These are phyloP conservation scores for Guadua angustifolia DNA, from an alignment of 176 grass and related monocot species.

Conservation along the genomic window DNA sequence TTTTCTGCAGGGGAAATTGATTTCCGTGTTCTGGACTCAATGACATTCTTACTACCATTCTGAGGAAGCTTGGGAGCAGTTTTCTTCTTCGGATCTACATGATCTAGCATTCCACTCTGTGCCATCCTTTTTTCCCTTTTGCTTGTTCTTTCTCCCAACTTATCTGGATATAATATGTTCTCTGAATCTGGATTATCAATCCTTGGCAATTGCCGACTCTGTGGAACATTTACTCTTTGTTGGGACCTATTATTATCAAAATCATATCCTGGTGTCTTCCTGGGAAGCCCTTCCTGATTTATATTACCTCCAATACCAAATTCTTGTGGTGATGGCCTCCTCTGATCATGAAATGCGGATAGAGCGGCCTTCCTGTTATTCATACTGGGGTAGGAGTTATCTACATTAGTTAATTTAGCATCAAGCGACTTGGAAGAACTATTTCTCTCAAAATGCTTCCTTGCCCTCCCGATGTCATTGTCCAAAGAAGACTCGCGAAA, in stretches of 20 bases:
- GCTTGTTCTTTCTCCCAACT: slow-evolving; percentile 43
- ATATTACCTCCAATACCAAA: slow-evolving; percentile 39
- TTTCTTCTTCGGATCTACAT: slow-evolving; percentile 47
- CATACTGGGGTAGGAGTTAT: slow-evolving; percentile 50
- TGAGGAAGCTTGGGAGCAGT: slow-evolving; percentile 44
- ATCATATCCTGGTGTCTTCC: slow-evolving; percentile 47
- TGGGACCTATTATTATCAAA: slow-evolving; percentile 58
- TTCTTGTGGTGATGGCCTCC: slow-evolving; percentile 54
- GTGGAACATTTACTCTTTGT: slow-evolving; percentile 53
- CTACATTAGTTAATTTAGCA: slow-evolving; percentile 49
- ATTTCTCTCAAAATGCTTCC: slow-evolving; percentile 84
- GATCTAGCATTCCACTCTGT: slow-evolving; percentile 51
- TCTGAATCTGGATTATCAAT: slow-evolving; percentile 56
- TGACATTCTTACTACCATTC: slow-evolving; percentile 57
- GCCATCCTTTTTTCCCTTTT: slow-evolving; percentile 49
- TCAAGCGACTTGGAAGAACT: slow-evolving; percentile 79
- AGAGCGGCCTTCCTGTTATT: slow-evolving; percentile 51
- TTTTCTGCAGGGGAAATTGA: slow-evolving; percentile 58
- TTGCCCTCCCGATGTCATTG: slow-evolving; percentile 57
- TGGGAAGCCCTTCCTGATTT: slow-evolving; percentile 54
- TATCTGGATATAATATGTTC: slow-evolving; percentile 47
- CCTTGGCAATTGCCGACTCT: slow-evolving; percentile 58
- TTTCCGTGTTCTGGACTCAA: slow-evolving; percentile 43
- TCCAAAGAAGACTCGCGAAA: slow-evolving; percentile 66
- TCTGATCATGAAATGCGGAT: slow-evolving; percentile 56